Conservation (phyloP, 192 early-diverging fungal species). For the Nowakowskiella sp. region DNA sequence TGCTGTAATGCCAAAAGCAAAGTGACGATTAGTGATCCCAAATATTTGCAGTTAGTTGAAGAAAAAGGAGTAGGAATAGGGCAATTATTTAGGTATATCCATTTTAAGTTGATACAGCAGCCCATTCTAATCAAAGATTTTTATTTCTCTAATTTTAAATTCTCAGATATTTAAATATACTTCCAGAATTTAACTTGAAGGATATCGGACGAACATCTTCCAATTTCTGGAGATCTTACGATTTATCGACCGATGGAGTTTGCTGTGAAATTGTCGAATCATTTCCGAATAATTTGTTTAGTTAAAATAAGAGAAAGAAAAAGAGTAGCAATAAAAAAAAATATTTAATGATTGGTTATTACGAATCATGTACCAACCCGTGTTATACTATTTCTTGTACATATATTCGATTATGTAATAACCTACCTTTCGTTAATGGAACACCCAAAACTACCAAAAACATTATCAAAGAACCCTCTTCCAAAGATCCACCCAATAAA, state of each 20-base stretch:
- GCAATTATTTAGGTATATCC: slow-evolving; percentile 37
- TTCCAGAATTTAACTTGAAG: slow-evolving; percentile 38
- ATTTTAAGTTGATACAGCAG: neutral
- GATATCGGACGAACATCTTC: slow-evolving; percentile 16
- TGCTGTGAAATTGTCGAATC: slow-evolving; percentile 25
- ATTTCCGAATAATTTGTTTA: slow-evolving; percentile 29
- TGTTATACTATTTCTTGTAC: too few relatives aligned
- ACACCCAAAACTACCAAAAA: too few relatives aligned
- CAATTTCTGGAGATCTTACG: slow-evolving; percentile 29
- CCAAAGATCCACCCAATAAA: too few relatives aligned
- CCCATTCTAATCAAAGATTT: neutral
- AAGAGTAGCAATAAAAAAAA: too few relatives aligned
- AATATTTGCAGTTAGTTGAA: slow-evolving; percentile 23
- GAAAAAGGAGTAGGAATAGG: slow-evolving; percentile 42
- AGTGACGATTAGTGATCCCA: slow-evolving; percentile 23
- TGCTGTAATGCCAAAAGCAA: slow-evolving; percentile 32
- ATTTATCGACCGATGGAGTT: slow-evolving; percentile 14
- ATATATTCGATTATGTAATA: too few relatives aligned
- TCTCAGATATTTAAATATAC: slow-evolving; percentile 34
- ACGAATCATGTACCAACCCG: too few relatives aligned
- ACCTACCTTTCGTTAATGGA: too few relatives aligned
- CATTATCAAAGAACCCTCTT: too few relatives aligned
- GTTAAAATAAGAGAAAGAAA: too few relatives aligned
- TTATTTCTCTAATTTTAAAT: neutral
- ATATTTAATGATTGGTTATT: too few relatives aligned